These are phyloP conservation scores for Pichia exigua DNA, from an alignment of 805 yeast genomes.

Conservation along the genomic window DNA sequence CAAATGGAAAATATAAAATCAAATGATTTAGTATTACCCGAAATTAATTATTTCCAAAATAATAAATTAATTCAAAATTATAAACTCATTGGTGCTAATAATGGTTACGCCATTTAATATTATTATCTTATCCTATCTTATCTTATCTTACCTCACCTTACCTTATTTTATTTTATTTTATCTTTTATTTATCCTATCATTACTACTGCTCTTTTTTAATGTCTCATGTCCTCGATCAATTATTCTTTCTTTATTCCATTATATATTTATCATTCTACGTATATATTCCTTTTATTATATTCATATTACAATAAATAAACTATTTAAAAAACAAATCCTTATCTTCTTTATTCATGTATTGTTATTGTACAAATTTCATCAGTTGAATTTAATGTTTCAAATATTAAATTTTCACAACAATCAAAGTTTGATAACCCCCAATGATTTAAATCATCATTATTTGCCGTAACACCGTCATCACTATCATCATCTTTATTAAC, in stretches of 20 bases:
- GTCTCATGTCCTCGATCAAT: background rate
- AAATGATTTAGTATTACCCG: constrained; percentile 34
- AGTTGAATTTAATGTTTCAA: constrained; percentile 27
- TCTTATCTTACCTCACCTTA: too few species aligned
- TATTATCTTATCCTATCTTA: background rate
- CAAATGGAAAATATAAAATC: constrained; percentile 31
- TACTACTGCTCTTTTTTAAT: too few species aligned
- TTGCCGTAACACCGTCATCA: background rate
- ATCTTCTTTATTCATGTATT: constrained; percentile 11
- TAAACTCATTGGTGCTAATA: background rate
- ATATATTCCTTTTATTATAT: too few species aligned
- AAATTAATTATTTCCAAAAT: constrained; percentile 28
- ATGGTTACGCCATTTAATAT: background rate
- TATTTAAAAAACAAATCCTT: background rate
- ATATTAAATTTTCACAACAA: constrained; percentile 20
- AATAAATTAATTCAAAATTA: constrained; percentile 26
- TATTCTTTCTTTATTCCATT: too few species aligned
- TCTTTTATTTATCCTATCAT: background rate
- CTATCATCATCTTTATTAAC: background rate
- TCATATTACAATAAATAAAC: too few species aligned
- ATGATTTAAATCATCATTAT: constrained; percentile 19
- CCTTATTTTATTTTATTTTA: too few species aligned
- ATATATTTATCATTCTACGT: too few species aligned
- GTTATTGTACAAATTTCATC: constrained; percentile 25
- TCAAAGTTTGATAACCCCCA: constrained; percentile 30